Evolutionary conservation across 306 rosid species (phyloP), one percentile per base, ranked within the genome.

Genomic region (Begonia peltatifolia): DNA sequence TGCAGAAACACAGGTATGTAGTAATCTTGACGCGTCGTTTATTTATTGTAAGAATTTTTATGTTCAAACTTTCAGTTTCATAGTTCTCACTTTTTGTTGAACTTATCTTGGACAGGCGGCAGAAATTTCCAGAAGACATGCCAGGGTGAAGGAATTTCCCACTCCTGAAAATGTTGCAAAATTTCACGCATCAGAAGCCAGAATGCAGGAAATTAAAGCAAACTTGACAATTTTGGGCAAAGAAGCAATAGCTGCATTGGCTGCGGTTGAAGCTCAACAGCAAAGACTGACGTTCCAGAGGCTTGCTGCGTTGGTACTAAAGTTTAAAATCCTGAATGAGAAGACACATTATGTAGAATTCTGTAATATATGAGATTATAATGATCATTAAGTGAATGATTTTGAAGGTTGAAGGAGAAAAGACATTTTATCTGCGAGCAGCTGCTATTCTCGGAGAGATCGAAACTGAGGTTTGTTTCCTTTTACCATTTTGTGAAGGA

Each of bases 221-320:
- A 81, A 81, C 69, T 86, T 92, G 96, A 88, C 83, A 14, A 69
- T 92, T 75, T 76, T 92, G 52, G 99, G 99, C 47, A 81, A 81
- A 78, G 99, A 92, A 79, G 99, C 99, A 63, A 14, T 79, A 18
- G 82, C 96, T 63, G 96, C 94, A 17, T 68, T 92, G 78, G 94
- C 96, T 69, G 94, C 95, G 59, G 95, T 90, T 20, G 95, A 81
- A 55, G 77, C 92, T 54, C 99, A 90, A 61, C 94, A 92, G 68
- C 93, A 83, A 71, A 81, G 99, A 74, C 79, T 92, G 65, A 81
- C 99, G 57, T 92, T 92, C 62, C 99, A 90, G 80, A 86, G 99
- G 76, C 99, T 92, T 67, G 93, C 87, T 69, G 71, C 95, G n/a
- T 67, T 86, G 99, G 99, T 92, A 74, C 65, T 30, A 30, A 30